Evolutionary conservation across 1,284 basidiomycete species (phyloP).

Genomic region (Papiliotrema laurentii): DNA sequence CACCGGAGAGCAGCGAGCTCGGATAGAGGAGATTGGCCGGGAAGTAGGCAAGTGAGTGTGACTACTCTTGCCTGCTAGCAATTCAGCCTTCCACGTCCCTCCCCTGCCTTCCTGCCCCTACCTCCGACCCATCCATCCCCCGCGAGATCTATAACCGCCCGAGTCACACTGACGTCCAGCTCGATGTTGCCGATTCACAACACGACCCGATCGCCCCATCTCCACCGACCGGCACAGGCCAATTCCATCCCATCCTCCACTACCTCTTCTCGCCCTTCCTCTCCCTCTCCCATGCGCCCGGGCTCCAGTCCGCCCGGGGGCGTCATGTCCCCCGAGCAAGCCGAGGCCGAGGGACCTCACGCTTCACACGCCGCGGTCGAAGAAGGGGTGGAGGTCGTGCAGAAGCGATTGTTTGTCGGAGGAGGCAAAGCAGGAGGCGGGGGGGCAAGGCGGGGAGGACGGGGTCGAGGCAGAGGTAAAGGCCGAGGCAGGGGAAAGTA

Average conservation of each 20-base stretch:
- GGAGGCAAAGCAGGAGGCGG: neutral
- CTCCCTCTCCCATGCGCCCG: conserved; percentile 9
- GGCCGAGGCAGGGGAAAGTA: conserved; percentile 1
- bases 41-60: conserved; percentile 11
- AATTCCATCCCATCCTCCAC: conserved; percentile 3
- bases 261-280: conserved; percentile 5
- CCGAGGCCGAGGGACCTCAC: neutral
- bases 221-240: neutral
- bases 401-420: conserved; percentile 8
- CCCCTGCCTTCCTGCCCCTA: neutral
- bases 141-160: neutral
- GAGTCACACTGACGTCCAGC: neutral
- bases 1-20: conserved; percentile 10
- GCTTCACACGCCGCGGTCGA: neutral
- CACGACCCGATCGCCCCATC: neutral
- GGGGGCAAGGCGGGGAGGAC: neutral
- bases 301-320: conserved; percentile 6
- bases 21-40: conserved; percentile 14
- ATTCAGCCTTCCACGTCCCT: no score
- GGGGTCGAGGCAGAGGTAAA: conserved; percentile 4
- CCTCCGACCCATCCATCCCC: neutral
- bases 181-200: conserved; percentile 1
- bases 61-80: neutral
- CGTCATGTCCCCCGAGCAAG: conserved; percentile 4
- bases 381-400: conserved; percentile 8